phyloP scores from a whole-genome alignment of 73 alveolate species.

The Tetrahymena thermophila region DNA sequence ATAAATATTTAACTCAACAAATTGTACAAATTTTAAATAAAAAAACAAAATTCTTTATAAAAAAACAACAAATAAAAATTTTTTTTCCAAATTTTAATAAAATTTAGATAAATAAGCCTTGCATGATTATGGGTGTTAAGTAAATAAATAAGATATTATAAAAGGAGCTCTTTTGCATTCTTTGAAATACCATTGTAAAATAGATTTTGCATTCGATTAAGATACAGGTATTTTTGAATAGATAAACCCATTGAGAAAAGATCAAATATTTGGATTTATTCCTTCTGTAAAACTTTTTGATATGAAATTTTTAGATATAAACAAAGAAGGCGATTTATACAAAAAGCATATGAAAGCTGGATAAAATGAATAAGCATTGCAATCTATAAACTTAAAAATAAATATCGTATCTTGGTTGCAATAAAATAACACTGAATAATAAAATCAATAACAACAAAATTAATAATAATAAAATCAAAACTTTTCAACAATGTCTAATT shows the following conservation, averaged over 20 bases:
- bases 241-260: neutral
- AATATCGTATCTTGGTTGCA: neutral
- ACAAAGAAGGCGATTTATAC: neutral
- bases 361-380: neutral
- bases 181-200: neutral
- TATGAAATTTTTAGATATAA: neutral
- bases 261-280: neutral
- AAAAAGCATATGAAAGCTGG: neutral
- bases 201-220: neutral
- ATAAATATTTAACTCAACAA: too few relatives aligned
- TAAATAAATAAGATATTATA: neutral
- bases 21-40: too few relatives aligned
- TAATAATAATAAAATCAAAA: neutral
- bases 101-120: neutral
- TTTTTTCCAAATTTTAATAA: neutral
- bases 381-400: neutral
- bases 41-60: too few relatives aligned
- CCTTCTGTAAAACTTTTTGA: neutral
- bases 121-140: neutral
- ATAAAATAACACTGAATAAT: neutral
- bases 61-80: neutral
- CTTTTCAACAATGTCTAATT: neutral
- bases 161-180: neutral
- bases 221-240: neutral
- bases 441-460: neutral